Percentiles rank a stretch among this genome's conserved stretches.
These are phyloP conservation scores for Trichocomaceae sp. DNA, from an alignment of 2,329 filamentous ascomycete species.

Conservation along the genomic window DNA sequence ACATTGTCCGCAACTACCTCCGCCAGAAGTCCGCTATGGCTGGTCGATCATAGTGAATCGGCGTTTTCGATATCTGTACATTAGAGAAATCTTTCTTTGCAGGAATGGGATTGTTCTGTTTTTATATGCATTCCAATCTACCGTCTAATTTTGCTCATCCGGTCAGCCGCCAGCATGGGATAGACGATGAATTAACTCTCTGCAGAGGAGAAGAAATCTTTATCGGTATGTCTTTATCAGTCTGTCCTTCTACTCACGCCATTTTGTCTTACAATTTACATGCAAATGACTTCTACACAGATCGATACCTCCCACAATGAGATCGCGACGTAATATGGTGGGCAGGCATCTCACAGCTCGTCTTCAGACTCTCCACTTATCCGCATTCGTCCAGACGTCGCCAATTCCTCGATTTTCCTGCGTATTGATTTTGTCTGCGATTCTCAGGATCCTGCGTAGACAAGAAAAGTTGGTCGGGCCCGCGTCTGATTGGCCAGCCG, in stretches of 20 bases:
- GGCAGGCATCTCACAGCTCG: not conserved
- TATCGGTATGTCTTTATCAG: too few relatives aligned
- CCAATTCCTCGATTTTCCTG: too few relatives aligned
- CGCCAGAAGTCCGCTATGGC: constrained; percentile 46
- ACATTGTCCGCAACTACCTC: constrained; percentile 63
- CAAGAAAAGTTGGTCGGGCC: not conserved
- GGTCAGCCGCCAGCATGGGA: not conserved
- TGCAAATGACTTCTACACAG: not conserved
- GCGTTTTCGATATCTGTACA: not conserved
- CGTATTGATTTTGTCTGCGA: too few relatives aligned
- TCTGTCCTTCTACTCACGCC: not conserved
- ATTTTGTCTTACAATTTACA: not conserved
- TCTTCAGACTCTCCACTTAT: not conserved
- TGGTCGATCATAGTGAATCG: constrained; percentile 16
- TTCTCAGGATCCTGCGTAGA: not conserved
- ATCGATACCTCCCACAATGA: not conserved
- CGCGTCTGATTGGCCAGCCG: not conserved
- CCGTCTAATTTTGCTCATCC: not conserved
- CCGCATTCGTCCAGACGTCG: too few relatives aligned
- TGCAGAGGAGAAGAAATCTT: not conserved
- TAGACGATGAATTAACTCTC: not conserved
- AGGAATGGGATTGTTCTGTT: not conserved
- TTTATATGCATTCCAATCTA: not conserved
- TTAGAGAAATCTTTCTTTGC: not conserved
- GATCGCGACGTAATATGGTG: not conserved